Conservation (phyloP, 1,284 basidiomycete genomes). For the Ceratobasidium theobromae region DNA sequence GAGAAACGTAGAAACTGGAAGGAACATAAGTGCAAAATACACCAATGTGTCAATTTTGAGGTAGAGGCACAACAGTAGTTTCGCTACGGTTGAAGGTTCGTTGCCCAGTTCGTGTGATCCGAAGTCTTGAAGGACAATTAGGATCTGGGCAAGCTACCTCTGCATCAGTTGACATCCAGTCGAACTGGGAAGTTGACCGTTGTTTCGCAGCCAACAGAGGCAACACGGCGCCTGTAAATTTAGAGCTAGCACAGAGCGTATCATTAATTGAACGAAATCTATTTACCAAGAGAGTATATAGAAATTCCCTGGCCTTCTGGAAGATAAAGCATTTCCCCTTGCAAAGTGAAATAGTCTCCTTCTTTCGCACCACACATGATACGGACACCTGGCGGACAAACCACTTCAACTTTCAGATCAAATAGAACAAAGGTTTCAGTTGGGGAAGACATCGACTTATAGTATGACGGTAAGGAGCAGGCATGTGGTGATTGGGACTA, state of each 20-base stretch:
- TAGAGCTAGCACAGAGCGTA: too few species aligned
- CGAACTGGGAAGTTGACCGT: slow-evolving; percentile 53
- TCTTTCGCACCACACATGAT: slow-evolving; percentile 52
- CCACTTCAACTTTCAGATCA: slow-evolving; percentile 36
- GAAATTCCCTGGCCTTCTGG: slow-evolving; percentile 63
- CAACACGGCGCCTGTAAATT: slow-evolving; percentile 58
- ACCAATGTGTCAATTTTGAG: too few species aligned
- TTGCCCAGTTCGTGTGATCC: slow-evolving; percentile 53
- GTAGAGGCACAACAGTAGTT: slow-evolving; percentile 53
- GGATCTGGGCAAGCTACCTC: slow-evolving; percentile 67
- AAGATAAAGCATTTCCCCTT: slow-evolving; percentile 62
- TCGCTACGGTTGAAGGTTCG: slow-evolving; percentile 57
- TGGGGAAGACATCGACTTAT: slow-evolving; percentile 4
- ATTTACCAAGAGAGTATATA: slow-evolving; percentile 61
- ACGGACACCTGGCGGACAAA: slow-evolving; percentile 31
- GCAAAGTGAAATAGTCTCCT: slow-evolving; percentile 61
- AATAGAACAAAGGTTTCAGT: slow-evolving; percentile 34
- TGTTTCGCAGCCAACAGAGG: slow-evolving; percentile 66
- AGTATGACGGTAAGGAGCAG: background rate
- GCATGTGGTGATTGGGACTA: background rate
- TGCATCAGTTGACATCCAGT: slow-evolving; percentile 68
- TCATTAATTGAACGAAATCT: background rate
- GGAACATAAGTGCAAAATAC: too few species aligned
- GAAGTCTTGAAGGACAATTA: slow-evolving; percentile 57
- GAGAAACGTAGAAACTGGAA: too few species aligned